Base-by-base conservation (phyloP, 2,329 filamentous ascomycete species). In the Botrytis galanthina region DNA sequence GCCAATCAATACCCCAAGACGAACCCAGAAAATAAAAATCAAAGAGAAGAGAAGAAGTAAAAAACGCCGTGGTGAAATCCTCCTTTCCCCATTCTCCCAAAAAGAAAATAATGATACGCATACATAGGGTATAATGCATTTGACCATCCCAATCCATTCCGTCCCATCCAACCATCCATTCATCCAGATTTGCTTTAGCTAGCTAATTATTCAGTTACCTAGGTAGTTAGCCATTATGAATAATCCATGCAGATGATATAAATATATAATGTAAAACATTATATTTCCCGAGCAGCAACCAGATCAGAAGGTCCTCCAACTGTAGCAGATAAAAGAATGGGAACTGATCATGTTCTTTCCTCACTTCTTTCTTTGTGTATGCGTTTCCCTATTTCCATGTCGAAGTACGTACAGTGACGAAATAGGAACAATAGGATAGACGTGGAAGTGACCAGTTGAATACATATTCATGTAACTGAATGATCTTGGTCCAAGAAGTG, bases 101-200 rank as follows among this genome's bases (percentile, higher is more conserved):
- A 54, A 54, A 48, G 22, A 26, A 64, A 37, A 48, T 66, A 51
- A 51, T 32, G 44, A 66, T 51, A 66, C 44, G 63, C 63, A 48
- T 66, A 51, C 18, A 51, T 39, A 39, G 64, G 64, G 64, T 54
- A 67, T 67, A 67, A 54, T 67, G 66, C 44, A 68, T 57, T n/a
- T 54, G 48, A 54, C 48, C 64, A 29, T 39, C 22, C 46, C n/a
- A 61, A 39, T 16, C 37, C 26, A 68, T 16, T n/a, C 48, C 48
- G 5, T 54, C 8, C 16, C 35, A 57, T 42, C 29, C 63, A 14
- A 22, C 18, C 48, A 42, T 18, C 3, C 60, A 10, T 29, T 46
- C 39, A 37, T 39, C 59, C 51, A 29, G 7, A 57, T 32, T 32
- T 57, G 26, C 51, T 16, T 29, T 54, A n/a, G n/a, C 51, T 54